Evolutionary conservation across 106 monocot genomes (phyloP).

Genomic region (Phalaenopsis aphrodite): DNA sequence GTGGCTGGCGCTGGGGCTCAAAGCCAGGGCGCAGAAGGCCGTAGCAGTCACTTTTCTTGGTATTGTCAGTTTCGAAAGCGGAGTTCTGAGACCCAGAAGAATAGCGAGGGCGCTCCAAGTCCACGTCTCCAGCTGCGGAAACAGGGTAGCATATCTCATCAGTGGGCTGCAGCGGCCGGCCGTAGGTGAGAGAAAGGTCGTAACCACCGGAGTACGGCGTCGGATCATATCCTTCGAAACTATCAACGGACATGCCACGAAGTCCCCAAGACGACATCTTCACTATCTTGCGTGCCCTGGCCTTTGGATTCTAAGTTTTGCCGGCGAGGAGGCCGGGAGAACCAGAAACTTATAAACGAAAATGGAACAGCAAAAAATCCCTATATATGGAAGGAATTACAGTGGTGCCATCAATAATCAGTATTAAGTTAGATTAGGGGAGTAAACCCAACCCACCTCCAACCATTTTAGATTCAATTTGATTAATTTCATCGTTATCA

Average conservation of each 20-base stretch:
- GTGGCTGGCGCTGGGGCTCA: slow-evolving; percentile 8
- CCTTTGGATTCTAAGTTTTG: too few species aligned
- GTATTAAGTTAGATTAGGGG: too few species aligned
- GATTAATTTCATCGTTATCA: too few species aligned
- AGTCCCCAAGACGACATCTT: slow-evolving; percentile 20
- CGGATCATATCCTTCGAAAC: slow-evolving; percentile 75
- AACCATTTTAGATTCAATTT: too few species aligned
- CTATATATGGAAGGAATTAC: too few species aligned
- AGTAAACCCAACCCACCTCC: too few species aligned
- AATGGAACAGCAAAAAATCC: too few species aligned
- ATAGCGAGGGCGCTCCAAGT: slow-evolving; percentile 42
- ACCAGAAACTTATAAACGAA: too few species aligned
- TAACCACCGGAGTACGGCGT: slow-evolving; percentile 91
- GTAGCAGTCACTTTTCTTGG: slow-evolving; percentile 12
- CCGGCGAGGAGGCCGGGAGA: too few species aligned
- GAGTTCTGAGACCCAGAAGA: slow-evolving; percentile 39
- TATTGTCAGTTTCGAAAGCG: slow-evolving; percentile 15
- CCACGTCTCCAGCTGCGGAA: slow-evolving; percentile 12
- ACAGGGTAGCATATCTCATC: slow-evolving; percentile 68
- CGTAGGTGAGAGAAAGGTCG: slow-evolving; percentile 63
- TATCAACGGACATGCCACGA: slow-evolving; percentile 18
- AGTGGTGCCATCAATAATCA: too few species aligned
- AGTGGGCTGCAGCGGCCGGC: slow-evolving; percentile 65
- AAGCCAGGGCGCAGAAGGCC: slow-evolving; percentile 11
- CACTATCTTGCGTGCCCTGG: too few species aligned